These are phyloP conservation scores for Exophiala mesophila DNA, from an alignment of 2,329 filamentous ascomycete genomes.

Conservation along the genomic window DNA sequence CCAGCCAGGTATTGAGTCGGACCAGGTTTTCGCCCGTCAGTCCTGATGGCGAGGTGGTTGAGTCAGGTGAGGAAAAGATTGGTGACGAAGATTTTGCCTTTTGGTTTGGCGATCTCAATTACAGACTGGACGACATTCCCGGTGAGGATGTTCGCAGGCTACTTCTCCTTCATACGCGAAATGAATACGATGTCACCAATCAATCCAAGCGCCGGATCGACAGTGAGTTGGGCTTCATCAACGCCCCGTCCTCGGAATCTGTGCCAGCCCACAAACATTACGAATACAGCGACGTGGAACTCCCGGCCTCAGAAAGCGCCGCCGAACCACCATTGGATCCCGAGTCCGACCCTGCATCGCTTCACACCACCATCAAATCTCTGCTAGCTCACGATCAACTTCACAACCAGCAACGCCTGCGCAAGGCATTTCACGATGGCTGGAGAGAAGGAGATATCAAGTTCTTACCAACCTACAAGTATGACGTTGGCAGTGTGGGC, in stretches of 20 bases:
- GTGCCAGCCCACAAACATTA: slow-evolving; percentile 9
- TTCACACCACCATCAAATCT: slow-evolving; percentile 83
- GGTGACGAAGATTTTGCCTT: slow-evolving; percentile 92
- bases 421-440: slow-evolving; percentile 82
- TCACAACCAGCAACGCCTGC: slow-evolving; percentile 62
- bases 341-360: slow-evolving; percentile 72
- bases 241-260: slow-evolving; percentile 12
- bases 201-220: slow-evolving; percentile 30
- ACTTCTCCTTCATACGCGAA: slow-evolving; percentile 73
- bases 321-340: slow-evolving; percentile 61
- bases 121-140: slow-evolving; percentile 79
- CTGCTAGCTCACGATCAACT: slow-evolving; percentile 88
- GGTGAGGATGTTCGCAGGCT: slow-evolving; percentile 85
- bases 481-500: slow-evolving; percentile 87
- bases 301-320: slow-evolving; percentile 46
- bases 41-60: slow-evolving; percentile 58
- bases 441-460: slow-evolving; percentile 85
- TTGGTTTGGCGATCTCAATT: slow-evolving; percentile 96
- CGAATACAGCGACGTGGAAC: slow-evolving; percentile 33
- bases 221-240: slow-evolving; percentile 25
- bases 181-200: slow-evolving; percentile 63
- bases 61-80: slow-evolving; percentile 61
- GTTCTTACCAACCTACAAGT: slow-evolving; percentile 95
- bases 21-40: slow-evolving; percentile 72
- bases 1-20: slow-evolving; percentile 67